Percentiles rank a stretch among this genome's conserved stretches.
phyloP scores from a whole-genome alignment of 306 rosid genomes.

The Begonia peltatifolia region DNA sequence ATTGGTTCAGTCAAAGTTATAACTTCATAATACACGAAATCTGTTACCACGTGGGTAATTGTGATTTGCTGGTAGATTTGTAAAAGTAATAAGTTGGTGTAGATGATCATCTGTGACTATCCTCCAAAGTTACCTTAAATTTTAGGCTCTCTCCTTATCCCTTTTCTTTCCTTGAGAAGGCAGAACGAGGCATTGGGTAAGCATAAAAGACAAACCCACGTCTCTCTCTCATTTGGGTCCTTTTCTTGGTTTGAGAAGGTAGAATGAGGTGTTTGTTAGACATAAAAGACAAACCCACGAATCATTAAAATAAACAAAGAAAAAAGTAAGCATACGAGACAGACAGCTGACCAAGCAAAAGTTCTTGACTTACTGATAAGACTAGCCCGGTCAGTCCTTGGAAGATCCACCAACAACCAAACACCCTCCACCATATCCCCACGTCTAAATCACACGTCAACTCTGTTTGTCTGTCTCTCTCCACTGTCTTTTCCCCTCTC shows the following conservation, averaged over 20 bases:
- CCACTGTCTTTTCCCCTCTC: neutral
- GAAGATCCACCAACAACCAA: slow-evolving; percentile 8
- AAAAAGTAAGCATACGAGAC: neutral
- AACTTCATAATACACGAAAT: no score
- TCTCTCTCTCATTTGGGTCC: neutral
- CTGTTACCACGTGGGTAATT: no score
- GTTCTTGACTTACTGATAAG: slow-evolving; percentile 2
- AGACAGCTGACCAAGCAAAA: slow-evolving; percentile 1
- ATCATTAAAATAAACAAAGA: neutral
- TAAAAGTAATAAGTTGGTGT: no score
- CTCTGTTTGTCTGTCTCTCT: slow-evolving; percentile 2
- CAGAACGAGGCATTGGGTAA: no score
- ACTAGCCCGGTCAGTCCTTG: slow-evolving; percentile 4
- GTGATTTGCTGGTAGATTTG: no score
- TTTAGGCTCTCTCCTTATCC: no score
- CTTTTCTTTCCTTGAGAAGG: neutral
- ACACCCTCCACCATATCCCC: slow-evolving; percentile 10
- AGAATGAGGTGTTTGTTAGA: neutral
- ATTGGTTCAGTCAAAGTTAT: no score
- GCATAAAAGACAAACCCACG: slow-evolving; percentile 2
- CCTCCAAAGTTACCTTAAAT: no score
- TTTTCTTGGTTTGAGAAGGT: neutral
- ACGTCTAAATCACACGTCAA: slow-evolving; percentile 12
- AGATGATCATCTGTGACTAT: no score
- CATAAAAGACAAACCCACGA: slow-evolving; percentile 13